phyloP scores from a whole-genome alignment of 345 rosid genomes.

The Mallotus nudiflorus region DNA sequence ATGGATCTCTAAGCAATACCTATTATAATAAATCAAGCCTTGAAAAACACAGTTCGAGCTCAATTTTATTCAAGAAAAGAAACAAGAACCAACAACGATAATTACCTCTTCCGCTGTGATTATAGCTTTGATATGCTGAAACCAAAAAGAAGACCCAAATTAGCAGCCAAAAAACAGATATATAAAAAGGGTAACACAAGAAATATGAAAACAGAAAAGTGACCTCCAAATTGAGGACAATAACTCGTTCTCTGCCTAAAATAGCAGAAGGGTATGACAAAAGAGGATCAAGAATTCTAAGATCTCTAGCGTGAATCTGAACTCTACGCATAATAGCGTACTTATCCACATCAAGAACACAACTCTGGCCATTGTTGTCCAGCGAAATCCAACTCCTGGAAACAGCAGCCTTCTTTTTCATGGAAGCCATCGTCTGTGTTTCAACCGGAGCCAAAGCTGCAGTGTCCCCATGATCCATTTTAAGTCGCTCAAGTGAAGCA shows the following conservation, averaged over 20 bases:
- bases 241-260: constrained; percentile 49
- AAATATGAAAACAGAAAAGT: neutral
- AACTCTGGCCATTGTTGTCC: constrained; percentile 34
- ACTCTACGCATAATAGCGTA: constrained; percentile 55
- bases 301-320: constrained; percentile 57
- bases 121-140: constrained; percentile 58
- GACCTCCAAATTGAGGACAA: constrained; percentile 60
- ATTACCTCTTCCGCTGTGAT: constrained; percentile 59
- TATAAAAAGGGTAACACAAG: neutral
- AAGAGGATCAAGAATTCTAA: constrained; percentile 59
- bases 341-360: constrained; percentile 50
- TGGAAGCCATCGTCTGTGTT: constrained; percentile 19
- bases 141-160: constrained; percentile 16
- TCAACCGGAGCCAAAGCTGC: constrained; percentile 23
- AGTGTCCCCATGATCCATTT: too few species aligned
- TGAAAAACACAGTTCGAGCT: neutral
- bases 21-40: constrained; percentile 1
- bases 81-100: neutral
- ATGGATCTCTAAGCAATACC: constrained; percentile 59
- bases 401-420: constrained; percentile 45
- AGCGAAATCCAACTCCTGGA: constrained; percentile 47
- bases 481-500: too few species aligned
- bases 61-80: neutral
- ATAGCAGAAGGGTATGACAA: constrained; percentile 50
- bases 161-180: neutral